Conservation (phyloP, 352 stramenopile species). For the Pythium aquatile region DNA sequence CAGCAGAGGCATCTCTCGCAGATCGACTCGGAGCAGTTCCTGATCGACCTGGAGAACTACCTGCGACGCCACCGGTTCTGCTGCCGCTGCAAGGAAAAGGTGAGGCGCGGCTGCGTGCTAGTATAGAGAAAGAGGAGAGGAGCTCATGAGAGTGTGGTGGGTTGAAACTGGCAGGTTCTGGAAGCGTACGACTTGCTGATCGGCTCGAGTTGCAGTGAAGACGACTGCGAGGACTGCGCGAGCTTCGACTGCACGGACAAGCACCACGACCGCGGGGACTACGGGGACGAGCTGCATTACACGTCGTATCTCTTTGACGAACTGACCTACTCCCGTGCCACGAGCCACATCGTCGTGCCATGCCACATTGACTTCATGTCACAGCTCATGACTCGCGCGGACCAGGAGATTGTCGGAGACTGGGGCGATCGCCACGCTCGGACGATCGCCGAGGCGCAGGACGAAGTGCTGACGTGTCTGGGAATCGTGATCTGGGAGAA, state of each 20-base stretch:
- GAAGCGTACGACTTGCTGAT: conserved; percentile 87
- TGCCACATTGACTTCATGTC: conserved; percentile 86
- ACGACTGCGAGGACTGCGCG: conserved; percentile 84
- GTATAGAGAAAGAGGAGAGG: no score
- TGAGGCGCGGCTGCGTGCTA: neutral
- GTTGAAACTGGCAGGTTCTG: conserved; percentile 37
- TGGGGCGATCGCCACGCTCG: conserved; percentile 82
- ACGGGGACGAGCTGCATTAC: conserved; percentile 82
- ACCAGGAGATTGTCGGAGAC: conserved; percentile 81
- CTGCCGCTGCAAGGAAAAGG: conserved; percentile 86
- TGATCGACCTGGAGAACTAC: conserved; percentile 83
- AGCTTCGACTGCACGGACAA: conserved; percentile 76
- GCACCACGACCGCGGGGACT: conserved; percentile 69
- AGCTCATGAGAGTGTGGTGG: neutral
- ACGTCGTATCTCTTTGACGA: conserved; percentile 88
- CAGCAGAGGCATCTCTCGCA: conserved; percentile 80
- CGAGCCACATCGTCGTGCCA: conserved; percentile 79
- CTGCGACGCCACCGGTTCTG: conserved; percentile 84
- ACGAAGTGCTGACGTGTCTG: conserved; percentile 85
- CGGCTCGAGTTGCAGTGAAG: conserved; percentile 79
- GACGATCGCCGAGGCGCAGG: conserved; percentile 82
- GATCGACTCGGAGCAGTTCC: conserved; percentile 86
- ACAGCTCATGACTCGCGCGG: conserved; percentile 78
- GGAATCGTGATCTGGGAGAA: conserved; percentile 90
- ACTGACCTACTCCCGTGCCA: conserved; percentile 76